phyloP scores from a whole-genome alignment of 2,329 filamentous ascomycete species.

The Beauveria asiatica region DNA sequence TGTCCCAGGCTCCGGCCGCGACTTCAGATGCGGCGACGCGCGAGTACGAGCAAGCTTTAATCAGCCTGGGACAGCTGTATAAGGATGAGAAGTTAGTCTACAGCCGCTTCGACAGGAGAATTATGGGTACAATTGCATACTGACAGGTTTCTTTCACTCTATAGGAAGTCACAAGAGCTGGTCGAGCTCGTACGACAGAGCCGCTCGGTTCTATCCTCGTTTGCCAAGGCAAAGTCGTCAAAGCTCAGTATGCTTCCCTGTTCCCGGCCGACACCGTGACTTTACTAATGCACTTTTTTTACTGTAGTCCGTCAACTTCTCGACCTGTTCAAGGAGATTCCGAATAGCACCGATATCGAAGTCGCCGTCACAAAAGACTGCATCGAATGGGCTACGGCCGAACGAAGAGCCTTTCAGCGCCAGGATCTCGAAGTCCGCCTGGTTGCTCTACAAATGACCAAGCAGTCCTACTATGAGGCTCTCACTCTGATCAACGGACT shows the following conservation, averaged over 20 bases:
- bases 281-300: background rate
- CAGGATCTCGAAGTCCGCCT: slow-evolving; percentile 97
- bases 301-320: slow-evolving; percentile 82
- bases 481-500: slow-evolving; percentile 94
- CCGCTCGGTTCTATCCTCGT: slow-evolving; percentile 83
- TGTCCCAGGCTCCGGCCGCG: slow-evolving; percentile 73
- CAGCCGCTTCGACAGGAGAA: background rate
- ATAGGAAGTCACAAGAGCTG: slow-evolving; percentile 71
- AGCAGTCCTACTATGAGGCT: slow-evolving; percentile 95
- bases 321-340: slow-evolving; percentile 89
- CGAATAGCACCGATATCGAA: slow-evolving; percentile 89
- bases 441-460: slow-evolving; percentile 89
- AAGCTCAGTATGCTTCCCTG: slow-evolving; percentile 67
- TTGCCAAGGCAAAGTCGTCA: slow-evolving; percentile 97
- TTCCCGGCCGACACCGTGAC: background rate
- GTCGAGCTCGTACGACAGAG: slow-evolving; percentile 86
- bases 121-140: slow-evolving; percentile 7
- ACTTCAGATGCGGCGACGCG: slow-evolving; percentile 77
- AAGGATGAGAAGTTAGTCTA: slow-evolving; percentile 68
- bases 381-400: slow-evolving; percentile 97
- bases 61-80: slow-evolving; percentile 87
- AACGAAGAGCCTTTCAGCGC: slow-evolving; percentile 90
- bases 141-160: slow-evolving; percentile 17
- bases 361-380: slow-evolving; percentile 95
- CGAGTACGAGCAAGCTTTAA: slow-evolving; percentile 84